Evolutionary conservation across 176 grass and related monocot species (phyloP), one percentile per base, ranked within the genome.

Genomic region (Musa schizocarpa): DNA sequence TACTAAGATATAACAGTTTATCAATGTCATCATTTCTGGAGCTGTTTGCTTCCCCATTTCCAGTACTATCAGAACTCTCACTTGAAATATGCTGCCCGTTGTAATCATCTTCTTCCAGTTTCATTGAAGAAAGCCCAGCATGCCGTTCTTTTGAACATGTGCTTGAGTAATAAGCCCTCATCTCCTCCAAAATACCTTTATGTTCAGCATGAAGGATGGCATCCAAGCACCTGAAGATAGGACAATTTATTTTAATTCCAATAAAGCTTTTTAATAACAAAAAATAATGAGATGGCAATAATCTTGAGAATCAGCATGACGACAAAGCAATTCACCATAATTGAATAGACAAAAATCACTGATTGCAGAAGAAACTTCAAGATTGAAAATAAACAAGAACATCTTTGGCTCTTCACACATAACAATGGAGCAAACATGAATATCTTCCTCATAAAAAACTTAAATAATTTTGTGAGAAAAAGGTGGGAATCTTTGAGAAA

Each of bases 191-290:
- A 72, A 90, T 77, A 80, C 78, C 71, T 87, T 89, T 97, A 82
- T 97, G 94, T 80, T 97, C 94, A 10, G 94, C 94, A 76, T 97
- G 90, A 22, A 97, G 80, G 68, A 97, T 88, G 7, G 86, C 85
- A 68, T 97, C 94, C 81, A 97, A 82, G 74, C 74, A 89, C 76
- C 93, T 92, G 43, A 29, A 70, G 48, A 70, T n/a, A 65, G 10
- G 12, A 65, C 11, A 65, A 3, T 13, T 65, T 24, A 9, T 65
- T 65, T 24, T 65, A 65, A 10, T 11, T 20, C n/a, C 17, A 65
- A 65, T 20, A 65, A 43, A 43, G 34, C 4, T 43, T 65, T 26
- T 24, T 24, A 24, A 65, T 26, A 12, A 13, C 9, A 65, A 11
- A 65, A 65, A 9, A 65, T 1, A 65, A 65, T 65, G 63, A 65